Evolutionary conservation across 257 asterid genomes (phyloP).

Genomic region (Fraxinus americana): DNA sequence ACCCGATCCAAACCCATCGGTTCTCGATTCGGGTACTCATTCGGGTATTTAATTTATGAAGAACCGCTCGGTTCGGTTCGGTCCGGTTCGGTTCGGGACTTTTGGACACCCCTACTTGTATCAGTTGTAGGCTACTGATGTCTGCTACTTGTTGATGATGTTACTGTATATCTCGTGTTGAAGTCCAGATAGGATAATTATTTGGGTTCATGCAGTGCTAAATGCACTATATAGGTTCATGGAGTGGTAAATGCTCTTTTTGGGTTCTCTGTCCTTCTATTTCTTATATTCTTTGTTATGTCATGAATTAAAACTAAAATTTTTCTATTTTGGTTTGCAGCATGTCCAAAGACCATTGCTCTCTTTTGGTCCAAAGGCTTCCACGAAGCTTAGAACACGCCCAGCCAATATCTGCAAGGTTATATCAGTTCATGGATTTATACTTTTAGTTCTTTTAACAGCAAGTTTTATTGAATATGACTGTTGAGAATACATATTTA

Average conservation of each 20-base stretch:
- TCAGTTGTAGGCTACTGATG: background rate
- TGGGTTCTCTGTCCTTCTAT: conserved; percentile 1
- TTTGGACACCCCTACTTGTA: no score
- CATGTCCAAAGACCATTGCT: conserved; percentile 92
- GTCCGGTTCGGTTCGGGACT: no score
- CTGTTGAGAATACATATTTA: conserved; percentile 17
- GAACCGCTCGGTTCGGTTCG: no score
- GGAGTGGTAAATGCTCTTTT: background rate
- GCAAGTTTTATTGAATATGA: conserved; percentile 12
- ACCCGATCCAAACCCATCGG: no score
- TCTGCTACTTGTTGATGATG: background rate
- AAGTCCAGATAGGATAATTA: conserved; percentile 1
- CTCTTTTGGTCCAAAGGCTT: conserved; percentile 93
- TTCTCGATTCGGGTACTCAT: no score
- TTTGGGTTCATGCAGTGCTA: conserved; percentile 10
- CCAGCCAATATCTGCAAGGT: conserved; percentile 93
- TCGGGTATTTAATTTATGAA: no score
- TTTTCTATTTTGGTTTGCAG: conserved; percentile 47
- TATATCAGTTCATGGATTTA: conserved; percentile 20
- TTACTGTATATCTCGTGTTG: conserved; percentile 3
- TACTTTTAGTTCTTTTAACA: conserved; percentile 18
- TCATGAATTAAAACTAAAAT: conserved; percentile 22
- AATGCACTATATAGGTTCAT: background rate
- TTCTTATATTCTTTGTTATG: conserved; percentile 5
- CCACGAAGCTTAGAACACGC: conserved; percentile 72